A percentile compares a stretch with the other conserved stretches of the same genome.
phyloP scores from a whole-genome alignment of 1,139 yeast species.

The Lodderomyces pseudojiufengensis region DNA sequence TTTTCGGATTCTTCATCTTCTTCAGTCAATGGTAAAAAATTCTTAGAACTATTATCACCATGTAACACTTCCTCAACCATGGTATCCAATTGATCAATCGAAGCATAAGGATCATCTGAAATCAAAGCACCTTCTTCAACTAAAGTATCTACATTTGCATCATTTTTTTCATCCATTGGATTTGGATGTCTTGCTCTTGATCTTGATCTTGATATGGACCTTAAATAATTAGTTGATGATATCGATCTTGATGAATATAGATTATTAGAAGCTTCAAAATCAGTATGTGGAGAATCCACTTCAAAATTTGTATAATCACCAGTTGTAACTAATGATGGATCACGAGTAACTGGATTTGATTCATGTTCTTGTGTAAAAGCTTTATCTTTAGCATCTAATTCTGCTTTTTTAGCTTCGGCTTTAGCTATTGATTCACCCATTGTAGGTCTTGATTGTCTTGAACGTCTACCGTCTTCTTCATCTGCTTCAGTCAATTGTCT shows the following conservation, averaged over 20 bases:
- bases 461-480: slow-evolving; percentile 33
- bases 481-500: slow-evolving; percentile 24
- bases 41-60: slow-evolving; percentile 6
- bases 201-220: slow-evolving; percentile 62
- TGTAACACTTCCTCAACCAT: slow-evolving; percentile 41
- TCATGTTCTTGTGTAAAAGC: slow-evolving; percentile 10
- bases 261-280: slow-evolving; percentile 17
- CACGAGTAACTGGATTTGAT: slow-evolving; percentile 23
- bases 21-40: background rate
- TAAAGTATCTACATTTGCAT: slow-evolving; percentile 39
- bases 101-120: slow-evolving; percentile 45
- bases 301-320: slow-evolving; percentile 50
- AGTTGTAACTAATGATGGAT: slow-evolving; percentile 44
- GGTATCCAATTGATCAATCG: slow-evolving; percentile 37
- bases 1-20: slow-evolving; percentile 2
- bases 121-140: slow-evolving; percentile 45
- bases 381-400: slow-evolving; percentile 18
- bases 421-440: slow-evolving; percentile 50
- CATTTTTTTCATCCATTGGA: slow-evolving; percentile 41
- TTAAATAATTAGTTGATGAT: slow-evolving; percentile 47
- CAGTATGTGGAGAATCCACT: slow-evolving; percentile 33
- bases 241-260: slow-evolving; percentile 29
- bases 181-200: slow-evolving; percentile 37
- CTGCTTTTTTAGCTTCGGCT: slow-evolving; percentile 42
- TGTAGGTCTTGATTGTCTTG: slow-evolving; percentile 46